Evolutionary conservation across 768 basidiomycete genomes (phyloP), one percentile per base, ranked within the genome.

Genomic region (Austroboletus eburneus): DNA sequence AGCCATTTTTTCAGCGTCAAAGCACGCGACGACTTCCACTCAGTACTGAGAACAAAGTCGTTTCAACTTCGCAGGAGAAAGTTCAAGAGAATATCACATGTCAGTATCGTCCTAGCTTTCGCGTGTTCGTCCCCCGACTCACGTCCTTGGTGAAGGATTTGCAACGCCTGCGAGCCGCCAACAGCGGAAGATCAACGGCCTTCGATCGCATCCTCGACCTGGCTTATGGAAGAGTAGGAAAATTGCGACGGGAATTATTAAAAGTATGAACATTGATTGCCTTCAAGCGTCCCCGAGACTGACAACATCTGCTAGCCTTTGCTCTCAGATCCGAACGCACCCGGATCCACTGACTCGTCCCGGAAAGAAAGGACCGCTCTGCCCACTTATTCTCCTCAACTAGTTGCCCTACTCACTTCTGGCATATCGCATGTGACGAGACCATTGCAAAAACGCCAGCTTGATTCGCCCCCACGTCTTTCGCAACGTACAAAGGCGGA

Each of bases 171-270:
- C 64, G 72, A 56, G 69, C 64, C 37, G 85, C 85, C 9, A 85
- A 80, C 55, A 50, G 56, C 4, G 78, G 81, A 4, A 58, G 74
- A 30, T 53, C 55, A 39, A 60, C 69, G 45, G 77, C 80, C 25
- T 83, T 87, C 55, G 68, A 69, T 23, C 72, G 75, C 52, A 57
- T 89, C 23, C 68, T 91, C 16, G 77, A 83, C 52, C 56, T 81
- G 23, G 88, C 88, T 22, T 91, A 89, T 64, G 88, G 87, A 24
- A 73, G 88, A 48, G 79, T 78, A 54, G 88, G 88, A 20, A 83
- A 76, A 57, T 64, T 91, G 14, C 79, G 73, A 56, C 76, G 78
- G 67, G 85, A 89, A 55, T 63, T 90, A 35, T 68, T 89, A 64
- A 63, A 82, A 69, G 88, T 87, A 51, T 37, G 34, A 30, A 33